phyloP scores from a whole-genome alignment of 441 rosid genomes.

The Populus hybrid region DNA sequence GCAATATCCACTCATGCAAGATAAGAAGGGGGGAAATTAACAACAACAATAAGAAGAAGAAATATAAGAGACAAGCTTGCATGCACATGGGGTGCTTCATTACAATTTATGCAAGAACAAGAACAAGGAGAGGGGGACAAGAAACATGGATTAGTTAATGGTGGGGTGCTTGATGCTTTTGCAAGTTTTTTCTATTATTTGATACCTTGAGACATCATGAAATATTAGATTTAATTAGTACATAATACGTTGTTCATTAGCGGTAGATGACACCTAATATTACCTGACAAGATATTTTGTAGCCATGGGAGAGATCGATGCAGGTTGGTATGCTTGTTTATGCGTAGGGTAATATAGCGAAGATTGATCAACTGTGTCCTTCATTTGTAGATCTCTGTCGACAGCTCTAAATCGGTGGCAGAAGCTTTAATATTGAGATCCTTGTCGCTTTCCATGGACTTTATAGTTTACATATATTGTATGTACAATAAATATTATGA shows the following conservation, averaged over 20 bases:
- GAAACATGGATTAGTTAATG: not conserved
- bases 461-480: not conserved
- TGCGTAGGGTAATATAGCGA: no score
- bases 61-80: conserved; percentile 3
- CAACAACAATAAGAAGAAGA: not conserved
- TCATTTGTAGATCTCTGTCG: not conserved
- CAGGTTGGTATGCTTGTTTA: no score
- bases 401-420: conserved; percentile 4
- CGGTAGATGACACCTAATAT: no score
- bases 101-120: not conserved
- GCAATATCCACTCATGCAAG: not conserved
- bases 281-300: no score
- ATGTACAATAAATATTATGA: no score
- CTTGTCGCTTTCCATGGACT: not conserved
- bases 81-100: conserved; percentile 26
- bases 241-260: no score
- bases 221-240: no score
- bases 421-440: not conserved
- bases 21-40: not conserved
- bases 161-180: conserved; percentile 3
- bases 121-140: conserved; percentile 11
- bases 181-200: not conserved
- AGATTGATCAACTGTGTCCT: no score
- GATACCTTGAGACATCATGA: not conserved
- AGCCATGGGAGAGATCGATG: no score